phyloP scores from a whole-genome alignment of 2,329 filamentous ascomycete species.

The Paecilomyces formosus region DNA sequence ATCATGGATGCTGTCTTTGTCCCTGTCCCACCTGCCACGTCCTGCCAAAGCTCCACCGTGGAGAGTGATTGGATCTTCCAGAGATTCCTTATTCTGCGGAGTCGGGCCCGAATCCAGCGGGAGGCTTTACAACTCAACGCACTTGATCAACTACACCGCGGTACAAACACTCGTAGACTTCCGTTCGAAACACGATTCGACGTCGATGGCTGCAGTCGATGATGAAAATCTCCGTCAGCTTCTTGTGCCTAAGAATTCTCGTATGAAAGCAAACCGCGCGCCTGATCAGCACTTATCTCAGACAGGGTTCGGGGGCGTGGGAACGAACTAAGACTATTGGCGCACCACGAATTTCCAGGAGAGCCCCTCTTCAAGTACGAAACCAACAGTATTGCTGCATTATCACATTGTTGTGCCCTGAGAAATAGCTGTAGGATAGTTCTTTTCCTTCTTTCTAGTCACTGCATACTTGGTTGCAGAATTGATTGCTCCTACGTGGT shows the following conservation, averaged over 20 bases:
- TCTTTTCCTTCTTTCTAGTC: neutral
- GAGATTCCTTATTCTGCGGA: neutral
- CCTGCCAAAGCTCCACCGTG: conserved; percentile 12
- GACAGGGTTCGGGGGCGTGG: neutral
- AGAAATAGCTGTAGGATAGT: neutral
- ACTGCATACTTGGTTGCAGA: neutral
- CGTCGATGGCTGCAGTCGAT: neutral
- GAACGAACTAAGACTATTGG: conserved; percentile 1
- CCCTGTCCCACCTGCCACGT: conserved; percentile 21
- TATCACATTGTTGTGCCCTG: neutral
- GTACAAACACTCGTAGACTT: neutral
- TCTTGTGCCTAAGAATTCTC: neutral
- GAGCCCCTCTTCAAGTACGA: neutral
- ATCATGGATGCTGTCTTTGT: conserved; percentile 13
- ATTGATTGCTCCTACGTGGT: neutral
- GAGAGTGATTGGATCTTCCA: conserved; percentile 8
- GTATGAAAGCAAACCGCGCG: neutral
- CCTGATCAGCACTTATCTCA: neutral
- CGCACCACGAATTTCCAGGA: neutral
- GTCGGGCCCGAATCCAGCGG: neutral
- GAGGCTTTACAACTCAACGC: neutral
- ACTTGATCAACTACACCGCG: neutral
- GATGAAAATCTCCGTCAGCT: neutral
- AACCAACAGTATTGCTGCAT: neutral
- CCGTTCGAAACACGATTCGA: neutral